Evolutionary conservation across 1,284 basidiomycete species (phyloP).

Genomic region (Tilletia walkeri): DNA sequence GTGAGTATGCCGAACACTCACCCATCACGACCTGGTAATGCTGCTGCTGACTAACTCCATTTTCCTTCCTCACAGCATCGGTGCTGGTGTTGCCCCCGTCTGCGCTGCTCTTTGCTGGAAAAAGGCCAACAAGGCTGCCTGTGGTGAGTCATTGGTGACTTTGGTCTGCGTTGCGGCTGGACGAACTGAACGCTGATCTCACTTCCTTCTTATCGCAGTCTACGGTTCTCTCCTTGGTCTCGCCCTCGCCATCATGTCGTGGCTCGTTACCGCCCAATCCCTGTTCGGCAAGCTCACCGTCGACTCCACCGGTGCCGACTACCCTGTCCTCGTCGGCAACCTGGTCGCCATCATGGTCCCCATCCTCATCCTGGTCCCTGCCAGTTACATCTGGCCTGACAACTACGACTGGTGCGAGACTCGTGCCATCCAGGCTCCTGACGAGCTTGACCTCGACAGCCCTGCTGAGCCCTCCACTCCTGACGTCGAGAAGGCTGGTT

Average conservation of each 20-base stretch:
- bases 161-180: too few species aligned
- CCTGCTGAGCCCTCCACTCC: conserved; percentile 14
- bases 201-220: conserved; percentile 56
- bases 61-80: conserved; percentile 59
- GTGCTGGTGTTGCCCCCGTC: conserved; percentile 80
- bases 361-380: conserved; percentile 69
- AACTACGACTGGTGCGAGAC: conserved; percentile 48
- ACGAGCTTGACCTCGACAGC: conserved; percentile 27
- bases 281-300: conserved; percentile 80
- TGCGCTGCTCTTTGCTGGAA: conserved; percentile 65
- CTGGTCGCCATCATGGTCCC: conserved; percentile 79
- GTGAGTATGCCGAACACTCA: background rate
- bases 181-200: background rate
- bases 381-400: conserved; percentile 39
- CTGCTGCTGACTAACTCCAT: background rate
- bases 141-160: background rate
- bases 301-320: conserved; percentile 65
- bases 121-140: conserved; percentile 38
- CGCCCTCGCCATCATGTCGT: conserved; percentile 68
- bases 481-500: background rate
- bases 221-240: conserved; percentile 72
- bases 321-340: conserved; percentile 71
- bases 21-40: too few species aligned
- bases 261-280: conserved; percentile 72
- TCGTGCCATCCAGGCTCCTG: conserved; percentile 47